A percentile compares a stretch with the other conserved stretches of the same genome.
phyloP scores from a whole-genome alignment of 1,284 basidiomycete species.

The Leccinum griseonigrum region DNA sequence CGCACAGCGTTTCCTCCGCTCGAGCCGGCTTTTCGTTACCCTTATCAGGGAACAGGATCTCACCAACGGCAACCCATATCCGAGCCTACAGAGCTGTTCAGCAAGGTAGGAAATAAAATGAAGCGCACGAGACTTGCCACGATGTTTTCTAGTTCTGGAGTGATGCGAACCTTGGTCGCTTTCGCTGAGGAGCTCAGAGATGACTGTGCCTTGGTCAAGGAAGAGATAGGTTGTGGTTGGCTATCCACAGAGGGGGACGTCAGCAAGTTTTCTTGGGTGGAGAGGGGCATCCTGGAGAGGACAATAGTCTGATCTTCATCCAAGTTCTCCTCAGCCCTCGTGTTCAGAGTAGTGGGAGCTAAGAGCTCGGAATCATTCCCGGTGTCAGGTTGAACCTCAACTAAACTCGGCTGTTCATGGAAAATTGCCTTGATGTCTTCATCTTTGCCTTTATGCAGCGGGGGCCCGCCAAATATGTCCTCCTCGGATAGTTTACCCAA shows the following conservation, averaged over 20 bases:
- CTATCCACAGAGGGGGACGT: conserved; percentile 5
- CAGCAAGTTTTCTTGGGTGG: conserved; percentile 6
- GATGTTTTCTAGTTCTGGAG: conserved; percentile 58
- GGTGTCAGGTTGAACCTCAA: conserved; percentile 11
- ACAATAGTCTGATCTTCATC: conserved; percentile 35
- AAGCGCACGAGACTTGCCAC: conserved; percentile 40
- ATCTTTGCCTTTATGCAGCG: neutral
- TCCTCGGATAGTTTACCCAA: conserved; percentile 4
- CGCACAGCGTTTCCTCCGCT: conserved; percentile 67
- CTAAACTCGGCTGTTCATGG: conserved; percentile 13
- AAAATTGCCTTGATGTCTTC: conserved; percentile 5
- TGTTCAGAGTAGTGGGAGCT: conserved; percentile 1
- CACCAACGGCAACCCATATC: conserved; percentile 65
- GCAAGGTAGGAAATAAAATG: neutral
- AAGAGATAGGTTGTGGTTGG: conserved; percentile 2
- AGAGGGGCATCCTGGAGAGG: conserved; percentile 22
- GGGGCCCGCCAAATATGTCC: conserved; percentile 8
- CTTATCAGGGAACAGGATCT: conserved; percentile 58
- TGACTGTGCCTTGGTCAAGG: conserved; percentile 6
- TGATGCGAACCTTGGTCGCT: conserved; percentile 41
- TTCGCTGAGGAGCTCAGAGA: conserved; percentile 19
- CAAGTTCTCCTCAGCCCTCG: conserved; percentile 18
- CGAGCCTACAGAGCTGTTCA: conserved; percentile 44
- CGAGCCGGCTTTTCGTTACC: conserved; percentile 42
- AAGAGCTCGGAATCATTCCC: conserved; percentile 3